These are phyloP conservation scores for Hypoxylon rickii DNA, from an alignment of 495 filamentous ascomycete species.

Conservation along the genomic window DNA sequence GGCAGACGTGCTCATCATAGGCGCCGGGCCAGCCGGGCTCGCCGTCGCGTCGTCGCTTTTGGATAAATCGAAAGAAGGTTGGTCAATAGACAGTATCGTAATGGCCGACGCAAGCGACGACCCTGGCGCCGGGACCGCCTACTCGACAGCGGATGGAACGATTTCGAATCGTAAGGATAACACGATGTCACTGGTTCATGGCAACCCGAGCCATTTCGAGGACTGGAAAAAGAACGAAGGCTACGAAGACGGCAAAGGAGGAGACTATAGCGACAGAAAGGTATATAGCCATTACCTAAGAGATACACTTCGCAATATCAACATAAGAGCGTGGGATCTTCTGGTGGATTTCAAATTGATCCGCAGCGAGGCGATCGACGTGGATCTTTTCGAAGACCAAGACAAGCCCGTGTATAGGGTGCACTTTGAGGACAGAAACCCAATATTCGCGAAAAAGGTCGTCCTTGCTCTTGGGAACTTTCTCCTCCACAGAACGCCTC, in stretches of 20 bases:
- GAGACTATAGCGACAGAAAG: conserved; percentile 1
- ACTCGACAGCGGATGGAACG: background rate
- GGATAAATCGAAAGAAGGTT: conserved; percentile 1
- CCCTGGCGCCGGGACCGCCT: background rate
- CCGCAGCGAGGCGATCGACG: background rate
- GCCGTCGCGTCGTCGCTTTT: conserved; percentile 3
- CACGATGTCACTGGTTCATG: conserved; percentile 1
- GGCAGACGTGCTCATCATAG: conserved; percentile 1
- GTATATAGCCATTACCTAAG: conserved; percentile 1
- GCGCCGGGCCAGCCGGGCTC: background rate
- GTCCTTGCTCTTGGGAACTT: conserved; percentile 6
- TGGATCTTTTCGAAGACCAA: background rate
- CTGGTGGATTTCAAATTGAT: conserved; percentile 5
- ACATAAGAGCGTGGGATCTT: background rate
- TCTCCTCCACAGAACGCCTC: background rate
- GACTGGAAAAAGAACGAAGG: background rate
- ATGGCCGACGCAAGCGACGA: conserved; percentile 5
- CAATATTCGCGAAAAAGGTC: conserved; percentile 4
- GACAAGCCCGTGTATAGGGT: background rate
- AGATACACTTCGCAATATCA: background rate
- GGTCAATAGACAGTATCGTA: background rate
- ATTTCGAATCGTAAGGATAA: background rate
- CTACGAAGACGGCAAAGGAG: background rate
- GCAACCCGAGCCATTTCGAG: background rate
- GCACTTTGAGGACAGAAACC: background rate